These are phyloP conservation scores for Draba incana DNA, from an alignment of 345 rosid genomes.

Conservation along the genomic window DNA sequence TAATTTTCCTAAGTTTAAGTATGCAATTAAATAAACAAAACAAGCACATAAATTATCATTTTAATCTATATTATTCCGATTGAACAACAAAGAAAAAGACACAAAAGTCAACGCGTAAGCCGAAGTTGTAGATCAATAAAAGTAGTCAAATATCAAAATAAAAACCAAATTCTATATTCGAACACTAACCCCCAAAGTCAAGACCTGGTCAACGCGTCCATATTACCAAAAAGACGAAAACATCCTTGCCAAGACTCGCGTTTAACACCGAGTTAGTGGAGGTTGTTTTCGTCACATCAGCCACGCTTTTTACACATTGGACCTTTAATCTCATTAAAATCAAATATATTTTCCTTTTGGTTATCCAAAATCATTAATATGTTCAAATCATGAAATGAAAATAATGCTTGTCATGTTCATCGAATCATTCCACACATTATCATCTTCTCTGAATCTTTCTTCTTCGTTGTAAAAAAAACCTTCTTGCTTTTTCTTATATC, in stretches of 20 bases:
- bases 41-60: not conserved
- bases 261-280: not conserved
- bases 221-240: not conserved
- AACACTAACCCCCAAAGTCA: not conserved
- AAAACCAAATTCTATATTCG: slow-evolving; percentile 20
- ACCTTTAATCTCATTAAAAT: slow-evolving; percentile 3
- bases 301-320: slow-evolving; percentile 26
- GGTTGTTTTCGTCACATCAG: slow-evolving; percentile 28
- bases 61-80: not conserved
- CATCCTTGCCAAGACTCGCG: not conserved
- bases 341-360: not conserved
- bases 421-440: slow-evolving; percentile 29
- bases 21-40: no score
- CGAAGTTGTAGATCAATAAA: slow-evolving; percentile 14
- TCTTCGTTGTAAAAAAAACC: not conserved
- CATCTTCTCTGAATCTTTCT: not conserved
- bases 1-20: no score
- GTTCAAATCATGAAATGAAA: slow-evolving; percentile 19
- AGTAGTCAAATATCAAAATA: slow-evolving; percentile 17
- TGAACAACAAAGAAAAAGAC: not conserved
- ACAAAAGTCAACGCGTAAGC: slow-evolving; percentile 30
- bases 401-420: slow-evolving; percentile 46
- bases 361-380: slow-evolving; percentile 17
- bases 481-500: slow-evolving; percentile 29
- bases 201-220: slow-evolving; percentile 30